Evolutionary conservation across 805 yeast species (phyloP).

Genomic region (Jamesozyma spencerorum): DNA sequence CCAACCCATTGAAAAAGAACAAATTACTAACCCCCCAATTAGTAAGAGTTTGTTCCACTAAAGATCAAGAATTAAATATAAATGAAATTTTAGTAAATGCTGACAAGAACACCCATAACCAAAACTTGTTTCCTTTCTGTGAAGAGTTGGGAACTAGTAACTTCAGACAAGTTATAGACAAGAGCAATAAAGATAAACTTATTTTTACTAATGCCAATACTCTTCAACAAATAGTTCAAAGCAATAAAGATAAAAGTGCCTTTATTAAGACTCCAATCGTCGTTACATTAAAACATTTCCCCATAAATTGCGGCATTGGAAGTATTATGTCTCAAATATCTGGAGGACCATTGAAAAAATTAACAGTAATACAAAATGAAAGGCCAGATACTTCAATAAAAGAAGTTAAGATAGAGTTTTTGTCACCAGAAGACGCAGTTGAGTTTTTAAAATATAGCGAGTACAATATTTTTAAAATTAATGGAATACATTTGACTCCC

Average conservation of each 20-base stretch:
- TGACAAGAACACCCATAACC: too few species aligned
- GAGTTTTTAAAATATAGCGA: conserved; percentile 43
- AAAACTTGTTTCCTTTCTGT: too few species aligned
- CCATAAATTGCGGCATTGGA: conserved; percentile 37
- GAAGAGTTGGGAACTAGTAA: too few species aligned
- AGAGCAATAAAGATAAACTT: too few species aligned
- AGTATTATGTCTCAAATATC: conserved; percentile 45
- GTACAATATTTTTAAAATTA: conserved; percentile 47
- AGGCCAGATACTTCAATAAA: conserved; percentile 15
- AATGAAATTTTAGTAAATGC: too few species aligned
- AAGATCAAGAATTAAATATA: too few species aligned
- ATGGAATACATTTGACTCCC: conserved; percentile 43
- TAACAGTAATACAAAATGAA: conserved; percentile 24
- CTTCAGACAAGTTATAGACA: too few species aligned
- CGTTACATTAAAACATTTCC: conserved; percentile 31
- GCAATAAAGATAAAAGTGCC: not conserved
- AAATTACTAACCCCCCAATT: too few species aligned
- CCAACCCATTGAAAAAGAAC: not conserved
- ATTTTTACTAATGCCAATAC: too few species aligned
- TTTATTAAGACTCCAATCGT: conserved; percentile 10
- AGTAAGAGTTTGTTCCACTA: too few species aligned
- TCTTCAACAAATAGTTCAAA: not conserved
- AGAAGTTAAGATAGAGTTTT: conserved; percentile 41
- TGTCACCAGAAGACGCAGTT: conserved; percentile 44
- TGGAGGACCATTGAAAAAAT: conserved; percentile 63